Percentiles rank a stretch among this genome's conserved stretches.
These are phyloP conservation scores for Vitis hybrid DNA, from an alignment of 177 flowering plant genomes.

Conservation along the genomic window DNA sequence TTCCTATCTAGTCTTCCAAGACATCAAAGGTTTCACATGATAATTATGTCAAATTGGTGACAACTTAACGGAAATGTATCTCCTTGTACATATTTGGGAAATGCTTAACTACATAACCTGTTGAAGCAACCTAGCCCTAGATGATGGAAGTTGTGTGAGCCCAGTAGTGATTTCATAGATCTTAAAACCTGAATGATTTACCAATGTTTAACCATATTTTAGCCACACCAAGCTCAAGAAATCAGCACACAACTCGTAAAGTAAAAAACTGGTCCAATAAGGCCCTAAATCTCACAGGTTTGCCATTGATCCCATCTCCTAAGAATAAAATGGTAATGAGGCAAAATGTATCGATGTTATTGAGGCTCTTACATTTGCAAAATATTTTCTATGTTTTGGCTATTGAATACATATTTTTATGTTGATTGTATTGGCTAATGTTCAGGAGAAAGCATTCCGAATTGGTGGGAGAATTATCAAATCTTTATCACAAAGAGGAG, in stretches of 20 bases:
- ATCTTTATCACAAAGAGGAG: conserved; percentile 75
- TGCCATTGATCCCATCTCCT: neutral
- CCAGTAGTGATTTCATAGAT: neutral
- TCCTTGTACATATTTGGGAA: neutral
- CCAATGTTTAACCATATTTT: neutral
- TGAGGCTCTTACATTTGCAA: neutral
- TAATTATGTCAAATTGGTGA: neutral
- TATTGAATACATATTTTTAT: neutral
- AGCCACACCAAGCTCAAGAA: no score
- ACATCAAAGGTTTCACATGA: neutral
- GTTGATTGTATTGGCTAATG: neutral
- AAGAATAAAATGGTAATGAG: neutral
- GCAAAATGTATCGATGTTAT: neutral
- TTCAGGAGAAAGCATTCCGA: conserved; percentile 94
- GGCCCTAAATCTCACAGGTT: neutral
- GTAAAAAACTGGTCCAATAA: neutral
- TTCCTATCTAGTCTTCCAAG: no score
- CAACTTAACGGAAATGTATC: neutral
- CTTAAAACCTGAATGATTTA: neutral
- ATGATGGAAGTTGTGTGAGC: neutral
- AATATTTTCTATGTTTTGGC: neutral
- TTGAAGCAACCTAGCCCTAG: neutral
- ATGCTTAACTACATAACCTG: neutral
- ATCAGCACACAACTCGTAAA: neutral
- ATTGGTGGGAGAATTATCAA: conserved; percentile 78